Evolutionary conservation across 2,329 filamentous ascomycete species (phyloP).

Genomic region (Penicillium hordei): DNA sequence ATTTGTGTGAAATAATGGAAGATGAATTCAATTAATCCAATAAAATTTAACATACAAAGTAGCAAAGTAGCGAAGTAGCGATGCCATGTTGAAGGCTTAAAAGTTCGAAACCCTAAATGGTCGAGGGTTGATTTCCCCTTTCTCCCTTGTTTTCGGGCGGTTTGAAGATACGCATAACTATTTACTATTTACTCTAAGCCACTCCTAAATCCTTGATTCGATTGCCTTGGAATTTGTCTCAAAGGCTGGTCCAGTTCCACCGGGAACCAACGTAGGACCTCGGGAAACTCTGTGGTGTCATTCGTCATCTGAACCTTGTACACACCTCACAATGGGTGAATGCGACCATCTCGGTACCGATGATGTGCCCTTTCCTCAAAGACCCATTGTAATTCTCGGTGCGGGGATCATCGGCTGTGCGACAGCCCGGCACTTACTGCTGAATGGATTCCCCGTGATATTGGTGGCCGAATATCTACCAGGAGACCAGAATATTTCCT

Average conservation of each 20-base stretch:
- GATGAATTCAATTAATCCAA: background rate
- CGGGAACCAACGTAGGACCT: background rate
- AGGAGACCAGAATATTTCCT: constrained; percentile 38
- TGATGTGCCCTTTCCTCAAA: constrained; percentile 33
- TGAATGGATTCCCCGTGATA: constrained; percentile 36
- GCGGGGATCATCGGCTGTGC: constrained; percentile 44
- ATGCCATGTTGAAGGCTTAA: background rate
- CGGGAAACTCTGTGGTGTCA: background rate
- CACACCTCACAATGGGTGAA: constrained; percentile 22
- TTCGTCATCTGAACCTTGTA: background rate
- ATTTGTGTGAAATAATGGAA: background rate
- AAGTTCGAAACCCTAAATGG: background rate
- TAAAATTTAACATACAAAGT: background rate
- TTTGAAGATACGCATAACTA: background rate
- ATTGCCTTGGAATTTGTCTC: background rate
- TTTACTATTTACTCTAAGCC: background rate
- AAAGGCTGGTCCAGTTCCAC: background rate
- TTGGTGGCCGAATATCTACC: constrained; percentile 41
- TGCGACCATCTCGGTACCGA: constrained; percentile 24
- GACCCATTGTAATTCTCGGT: constrained; percentile 39
- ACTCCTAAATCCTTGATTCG: background rate
- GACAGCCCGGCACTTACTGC: constrained; percentile 36
- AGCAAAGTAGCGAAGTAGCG: background rate
- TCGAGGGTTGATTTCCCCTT: background rate
- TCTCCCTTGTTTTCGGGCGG: background rate